Conservation (phyloP, 305 asterid genomes). For the Fraxinus xanthoxyloides region DNA sequence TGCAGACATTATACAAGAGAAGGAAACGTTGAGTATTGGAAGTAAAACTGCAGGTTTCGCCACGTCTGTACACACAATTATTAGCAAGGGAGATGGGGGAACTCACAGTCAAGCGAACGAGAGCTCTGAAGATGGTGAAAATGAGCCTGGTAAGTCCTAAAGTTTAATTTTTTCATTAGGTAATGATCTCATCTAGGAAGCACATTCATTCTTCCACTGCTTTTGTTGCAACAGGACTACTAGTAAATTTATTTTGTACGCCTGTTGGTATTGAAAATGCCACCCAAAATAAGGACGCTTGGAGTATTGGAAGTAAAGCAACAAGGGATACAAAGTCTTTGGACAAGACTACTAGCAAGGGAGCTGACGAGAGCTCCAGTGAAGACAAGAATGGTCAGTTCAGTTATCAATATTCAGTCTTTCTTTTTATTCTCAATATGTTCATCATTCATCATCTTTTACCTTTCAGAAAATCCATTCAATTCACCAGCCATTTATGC, state of each 20-base stretch:
- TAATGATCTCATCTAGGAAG: not conserved
- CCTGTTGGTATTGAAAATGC: not conserved
- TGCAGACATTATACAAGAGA: not conserved
- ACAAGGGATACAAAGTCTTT: conserved; percentile 2
- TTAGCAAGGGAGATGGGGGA: not conserved
- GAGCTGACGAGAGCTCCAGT: conserved; percentile 13
- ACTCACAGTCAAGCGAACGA: not conserved
- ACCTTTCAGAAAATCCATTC: conserved; percentile 12
- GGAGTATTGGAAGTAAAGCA: conserved; percentile 16
- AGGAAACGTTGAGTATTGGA: not conserved
- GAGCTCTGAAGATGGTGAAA: not conserved
- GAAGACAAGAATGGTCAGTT: conserved; percentile 32
- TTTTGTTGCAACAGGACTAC: not conserved
- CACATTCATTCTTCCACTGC: not conserved
- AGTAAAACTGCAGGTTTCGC: not conserved
- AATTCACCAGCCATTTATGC: conserved; percentile 21
- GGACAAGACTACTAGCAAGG: not conserved
- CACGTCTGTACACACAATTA: not conserved
- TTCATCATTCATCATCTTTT: conserved; percentile 6
- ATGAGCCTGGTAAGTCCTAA: not conserved
- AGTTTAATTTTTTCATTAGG: not conserved
- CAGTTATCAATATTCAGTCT: not conserved
- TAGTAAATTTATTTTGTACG: not conserved
- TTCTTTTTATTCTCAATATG: conserved; percentile 13
- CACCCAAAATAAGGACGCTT: not conserved